These are phyloP conservation scores for Daldinia vernicosa DNA, from an alignment of 495 filamentous ascomycete genomes.

Conservation along the genomic window DNA sequence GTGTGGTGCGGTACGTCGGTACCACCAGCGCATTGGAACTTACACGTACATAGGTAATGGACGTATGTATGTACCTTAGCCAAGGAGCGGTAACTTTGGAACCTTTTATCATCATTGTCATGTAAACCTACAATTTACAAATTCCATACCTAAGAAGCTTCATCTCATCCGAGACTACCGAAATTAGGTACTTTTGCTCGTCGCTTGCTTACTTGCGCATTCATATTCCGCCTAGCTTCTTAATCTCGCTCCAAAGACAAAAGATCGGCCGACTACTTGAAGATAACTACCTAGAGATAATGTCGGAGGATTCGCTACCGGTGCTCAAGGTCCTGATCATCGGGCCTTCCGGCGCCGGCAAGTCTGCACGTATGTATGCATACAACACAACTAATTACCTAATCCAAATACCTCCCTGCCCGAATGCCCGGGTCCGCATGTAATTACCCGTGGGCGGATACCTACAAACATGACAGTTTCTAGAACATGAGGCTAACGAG, in stretches of 20 bases:
- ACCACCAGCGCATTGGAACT: too few species aligned
- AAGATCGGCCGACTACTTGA: not conserved
- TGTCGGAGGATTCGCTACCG: conserved; percentile 59
- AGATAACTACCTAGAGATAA: conserved; percentile 9
- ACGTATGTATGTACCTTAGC: not conserved
- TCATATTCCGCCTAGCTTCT: not conserved
- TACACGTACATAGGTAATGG: too few species aligned
- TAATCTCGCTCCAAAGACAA: not conserved
- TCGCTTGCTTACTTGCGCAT: not conserved
- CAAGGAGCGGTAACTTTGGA: not conserved
- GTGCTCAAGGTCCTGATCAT: conserved; percentile 64
- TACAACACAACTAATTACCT: conserved; percentile 6
- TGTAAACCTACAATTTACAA: not conserved
- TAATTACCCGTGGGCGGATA: not conserved
- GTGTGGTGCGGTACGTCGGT: too few species aligned
- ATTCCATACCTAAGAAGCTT: not conserved
- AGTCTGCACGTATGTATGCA: conserved; percentile 57
- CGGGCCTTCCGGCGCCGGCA: conserved; percentile 63
- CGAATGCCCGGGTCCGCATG: not conserved
- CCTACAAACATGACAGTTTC: not conserved
- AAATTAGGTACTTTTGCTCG: not conserved
- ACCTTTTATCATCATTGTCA: not conserved
- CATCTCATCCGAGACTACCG: not conserved
- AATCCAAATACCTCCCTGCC: not conserved
- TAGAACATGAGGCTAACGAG: conserved; percentile 20